Evolutionary conservation across 2,329 filamentous ascomycete species (phyloP).

Genomic region (Epichloe sp.): DNA sequence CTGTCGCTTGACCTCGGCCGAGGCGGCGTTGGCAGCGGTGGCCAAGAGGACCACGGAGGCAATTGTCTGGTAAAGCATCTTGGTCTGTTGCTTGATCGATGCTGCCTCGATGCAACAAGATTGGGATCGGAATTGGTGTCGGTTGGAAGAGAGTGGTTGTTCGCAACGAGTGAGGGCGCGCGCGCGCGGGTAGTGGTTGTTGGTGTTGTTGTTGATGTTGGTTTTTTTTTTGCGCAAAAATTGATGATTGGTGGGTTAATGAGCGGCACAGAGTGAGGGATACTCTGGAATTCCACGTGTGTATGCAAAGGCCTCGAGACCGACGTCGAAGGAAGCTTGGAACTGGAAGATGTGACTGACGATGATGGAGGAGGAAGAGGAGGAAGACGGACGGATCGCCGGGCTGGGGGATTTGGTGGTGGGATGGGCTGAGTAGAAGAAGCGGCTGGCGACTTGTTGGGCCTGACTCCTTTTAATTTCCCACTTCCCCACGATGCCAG

Average conservation of each 20-base stretch:
- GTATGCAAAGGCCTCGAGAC: slow-evolving; percentile 4
- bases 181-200: not conserved
- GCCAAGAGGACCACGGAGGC: slow-evolving; percentile 19
- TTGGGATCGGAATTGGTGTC: too few relatives aligned
- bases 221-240: not conserved
- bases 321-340: not conserved
- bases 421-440: not conserved
- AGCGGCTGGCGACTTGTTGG: not conserved
- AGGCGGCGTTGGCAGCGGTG: slow-evolving; percentile 19
- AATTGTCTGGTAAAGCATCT: slow-evolving; percentile 20
- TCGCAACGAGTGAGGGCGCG: not conserved
- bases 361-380: slow-evolving; percentile 1
- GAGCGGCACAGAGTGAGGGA: slow-evolving; percentile 11
- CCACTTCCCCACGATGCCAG: not conserved
- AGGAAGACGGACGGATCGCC: not conserved
- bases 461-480: slow-evolving; percentile 5
- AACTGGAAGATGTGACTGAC: not conserved
- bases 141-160: not conserved
- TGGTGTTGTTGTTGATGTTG: not conserved
- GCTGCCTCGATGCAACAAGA: too few relatives aligned
- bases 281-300: slow-evolving; percentile 12
- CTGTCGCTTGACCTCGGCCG: slow-evolving; percentile 13
- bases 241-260: not conserved
- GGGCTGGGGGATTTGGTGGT: not conserved
- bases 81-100: too few relatives aligned